Evolutionary conservation across 331 rosid species (phyloP).

Genomic region (Arachis monticola): DNA sequence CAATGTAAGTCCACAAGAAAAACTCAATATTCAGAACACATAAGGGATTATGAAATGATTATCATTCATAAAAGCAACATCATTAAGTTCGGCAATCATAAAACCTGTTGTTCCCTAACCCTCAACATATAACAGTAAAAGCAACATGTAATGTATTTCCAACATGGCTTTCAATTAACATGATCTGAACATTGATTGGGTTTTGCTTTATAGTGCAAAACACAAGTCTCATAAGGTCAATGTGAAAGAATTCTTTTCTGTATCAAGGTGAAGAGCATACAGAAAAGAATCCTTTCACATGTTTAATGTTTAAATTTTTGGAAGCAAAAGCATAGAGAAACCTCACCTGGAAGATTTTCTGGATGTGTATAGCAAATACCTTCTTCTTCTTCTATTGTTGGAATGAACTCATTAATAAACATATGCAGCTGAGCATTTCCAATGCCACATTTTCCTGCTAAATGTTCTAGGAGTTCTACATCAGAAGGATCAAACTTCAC

Average conservation of each 20-base stretch:
- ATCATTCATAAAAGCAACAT: neutral
- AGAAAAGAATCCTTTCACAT: neutral
- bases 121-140: constrained; percentile 11
- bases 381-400: constrained; percentile 64
- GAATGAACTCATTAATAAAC: constrained; percentile 80
- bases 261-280: neutral
- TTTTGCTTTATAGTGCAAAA: neutral
- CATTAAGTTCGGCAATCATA: constrained; percentile 28
- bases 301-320: neutral
- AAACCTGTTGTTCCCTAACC: constrained; percentile 13
- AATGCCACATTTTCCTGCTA: constrained; percentile 75
- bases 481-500: constrained; percentile 95
- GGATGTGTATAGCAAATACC: constrained; percentile 93
- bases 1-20: constrained; percentile 12
- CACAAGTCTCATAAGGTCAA: neutral
- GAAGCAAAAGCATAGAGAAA: constrained; percentile 16
- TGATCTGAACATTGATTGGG: constrained; percentile 15
- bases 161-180: constrained; percentile 13
- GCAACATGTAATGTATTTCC: neutral
- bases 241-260: neutral
- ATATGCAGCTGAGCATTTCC: constrained; percentile 62
- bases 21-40: constrained; percentile 25
- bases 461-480: constrained; percentile 68
- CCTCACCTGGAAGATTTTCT: constrained; percentile 85
- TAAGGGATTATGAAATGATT: neutral